phyloP scores from a whole-genome alignment of 106 monocot genomes.

The Dendrobium chrysotoxum region DNA sequence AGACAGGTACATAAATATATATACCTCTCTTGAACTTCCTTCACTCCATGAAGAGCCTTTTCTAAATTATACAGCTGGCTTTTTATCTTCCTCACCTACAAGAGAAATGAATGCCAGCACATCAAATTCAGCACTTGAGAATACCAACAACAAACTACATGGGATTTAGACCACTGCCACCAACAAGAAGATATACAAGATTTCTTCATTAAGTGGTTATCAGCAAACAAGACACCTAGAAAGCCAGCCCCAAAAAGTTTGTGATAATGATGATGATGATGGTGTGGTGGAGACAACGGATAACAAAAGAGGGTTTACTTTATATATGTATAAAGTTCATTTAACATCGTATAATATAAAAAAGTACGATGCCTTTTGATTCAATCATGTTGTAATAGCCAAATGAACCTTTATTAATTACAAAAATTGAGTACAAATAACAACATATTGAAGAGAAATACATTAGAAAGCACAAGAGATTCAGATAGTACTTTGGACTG shows the following conservation, averaged over 20 bases:
- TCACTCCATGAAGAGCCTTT: slow-evolving; percentile 41
- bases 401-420: background rate
- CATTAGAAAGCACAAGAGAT: background rate
- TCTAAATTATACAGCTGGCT: slow-evolving; percentile 39
- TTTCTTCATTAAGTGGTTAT: background rate
- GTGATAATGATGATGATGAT: background rate
- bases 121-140: background rate
- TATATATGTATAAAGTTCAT: background rate
- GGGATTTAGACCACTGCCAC: background rate
- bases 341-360: background rate
- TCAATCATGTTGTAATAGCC: background rate
- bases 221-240: background rate
- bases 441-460: background rate
- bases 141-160: background rate
- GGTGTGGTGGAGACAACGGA: background rate
- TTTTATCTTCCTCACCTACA: slow-evolving; percentile 58
- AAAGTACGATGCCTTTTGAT: background rate
- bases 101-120: background rate
- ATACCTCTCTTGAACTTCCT: slow-evolving; percentile 59
- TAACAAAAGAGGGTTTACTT: background rate
- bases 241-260: background rate
- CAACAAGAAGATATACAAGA: background rate
- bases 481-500: background rate
- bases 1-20: background rate
- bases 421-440: background rate